Conservation (phyloP, 1,284 basidiomycete species). For the Kalmanozyma brasiliensis region DNA sequence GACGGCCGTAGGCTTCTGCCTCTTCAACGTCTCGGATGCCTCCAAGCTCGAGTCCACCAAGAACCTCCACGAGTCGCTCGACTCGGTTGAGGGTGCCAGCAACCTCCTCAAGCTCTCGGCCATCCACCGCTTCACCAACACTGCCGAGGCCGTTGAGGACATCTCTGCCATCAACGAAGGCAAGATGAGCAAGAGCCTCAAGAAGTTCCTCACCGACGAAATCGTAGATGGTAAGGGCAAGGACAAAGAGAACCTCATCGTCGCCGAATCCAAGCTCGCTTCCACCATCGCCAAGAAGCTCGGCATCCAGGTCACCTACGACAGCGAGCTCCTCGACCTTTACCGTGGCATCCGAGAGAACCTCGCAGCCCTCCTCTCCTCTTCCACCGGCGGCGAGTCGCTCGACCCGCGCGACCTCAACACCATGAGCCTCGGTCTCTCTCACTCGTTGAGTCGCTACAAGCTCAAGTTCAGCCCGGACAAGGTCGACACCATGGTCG, state of each 20-base stretch:
- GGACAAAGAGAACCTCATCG: constrained; percentile 78
- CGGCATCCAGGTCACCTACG: constrained; percentile 83
- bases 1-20: constrained; percentile 81
- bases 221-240: constrained; percentile 89
- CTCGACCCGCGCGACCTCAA: constrained; percentile 84
- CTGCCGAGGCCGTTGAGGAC: constrained; percentile 98
- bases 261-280: constrained; percentile 85
- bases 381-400: constrained; percentile 60
- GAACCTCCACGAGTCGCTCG: constrained; percentile 90
- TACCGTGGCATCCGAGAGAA: constrained; percentile 96
- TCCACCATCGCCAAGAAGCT: constrained; percentile 89
- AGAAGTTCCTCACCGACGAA: constrained; percentile 90
- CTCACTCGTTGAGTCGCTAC: constrained; percentile 95
- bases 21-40: constrained; percentile 93
- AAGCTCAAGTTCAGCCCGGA: constrained; percentile 99
- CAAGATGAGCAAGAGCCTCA: constrained; percentile 89
- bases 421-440: constrained; percentile 96
- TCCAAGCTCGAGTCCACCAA: constrained; percentile 82
- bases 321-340: constrained; percentile 79
- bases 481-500: constrained; percentile 99
- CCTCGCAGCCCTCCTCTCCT: constrained; percentile 78
- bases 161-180: constrained; percentile 91
- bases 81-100: constrained; percentile 88
- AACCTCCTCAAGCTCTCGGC: constrained; percentile 86
- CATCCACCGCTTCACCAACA: constrained; percentile 94